phyloP scores from a whole-genome alignment of 768 basidiomycete species.

The Trametes cingulata region DNA sequence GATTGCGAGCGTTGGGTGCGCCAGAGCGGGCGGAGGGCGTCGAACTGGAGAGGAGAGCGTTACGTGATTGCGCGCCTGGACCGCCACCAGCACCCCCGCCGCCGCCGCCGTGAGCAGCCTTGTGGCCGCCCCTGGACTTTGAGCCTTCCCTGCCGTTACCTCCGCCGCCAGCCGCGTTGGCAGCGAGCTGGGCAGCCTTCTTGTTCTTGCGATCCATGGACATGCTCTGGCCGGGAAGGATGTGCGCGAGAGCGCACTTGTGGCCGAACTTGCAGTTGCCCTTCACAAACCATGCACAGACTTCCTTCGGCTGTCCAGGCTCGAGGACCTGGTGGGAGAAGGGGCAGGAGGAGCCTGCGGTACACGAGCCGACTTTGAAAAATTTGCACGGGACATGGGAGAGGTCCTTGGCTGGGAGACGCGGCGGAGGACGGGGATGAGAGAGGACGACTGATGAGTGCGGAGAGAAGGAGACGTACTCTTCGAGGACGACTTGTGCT shows the following conservation, averaged over 20 bases:
- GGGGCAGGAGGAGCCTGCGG: constrained; percentile 91
- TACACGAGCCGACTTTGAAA: constrained; percentile 92
- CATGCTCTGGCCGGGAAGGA: constrained; percentile 92
- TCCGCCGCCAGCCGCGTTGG: constrained; percentile 37
- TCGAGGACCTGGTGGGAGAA: constrained; percentile 83
- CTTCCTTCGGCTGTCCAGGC: constrained; percentile 77
- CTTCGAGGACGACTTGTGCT: constrained; percentile 26
- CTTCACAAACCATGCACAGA: constrained; percentile 90
- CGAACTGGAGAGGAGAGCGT: constrained; percentile 52
- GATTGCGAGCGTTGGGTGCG: constrained; percentile 49
- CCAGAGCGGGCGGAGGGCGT: constrained; percentile 65
- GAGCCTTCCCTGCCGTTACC: constrained; percentile 35
- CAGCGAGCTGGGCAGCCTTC: constrained; percentile 77
- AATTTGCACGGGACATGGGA: constrained; percentile 98
- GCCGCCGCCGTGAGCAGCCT: constrained; percentile 15
- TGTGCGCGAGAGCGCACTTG: constrained; percentile 91
- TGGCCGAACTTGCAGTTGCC: constrained; percentile 83
- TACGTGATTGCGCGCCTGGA: constrained; percentile 26
- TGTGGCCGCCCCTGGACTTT: constrained; percentile 39
- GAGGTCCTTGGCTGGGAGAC: constrained; percentile 70
- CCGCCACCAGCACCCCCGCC: background rate
- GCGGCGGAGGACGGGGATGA: constrained; percentile 6
- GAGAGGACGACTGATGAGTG: background rate
- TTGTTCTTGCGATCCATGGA: constrained; percentile 98
- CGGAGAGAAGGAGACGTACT: constrained; percentile 16